Evolutionary conservation across 2,329 filamentous ascomycete genomes (phyloP), one percentile per base, ranked within the genome.

Genomic region (Colletotrichum agaves): DNA sequence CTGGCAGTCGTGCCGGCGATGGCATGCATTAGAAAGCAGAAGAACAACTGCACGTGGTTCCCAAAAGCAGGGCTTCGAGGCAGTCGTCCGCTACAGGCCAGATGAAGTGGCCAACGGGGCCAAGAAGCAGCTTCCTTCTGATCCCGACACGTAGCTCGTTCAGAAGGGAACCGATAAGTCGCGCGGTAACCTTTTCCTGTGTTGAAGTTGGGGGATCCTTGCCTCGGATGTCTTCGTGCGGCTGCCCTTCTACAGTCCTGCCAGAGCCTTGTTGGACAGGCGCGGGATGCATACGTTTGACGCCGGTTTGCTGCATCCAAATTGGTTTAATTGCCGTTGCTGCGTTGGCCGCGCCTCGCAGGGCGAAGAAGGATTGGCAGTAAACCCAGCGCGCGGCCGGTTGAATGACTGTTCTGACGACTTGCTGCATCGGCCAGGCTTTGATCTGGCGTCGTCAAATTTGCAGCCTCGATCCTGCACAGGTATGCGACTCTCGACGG

Each of bases 261-360:
- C 44, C 55, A 50, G 61, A 37, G 27, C 53, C 49, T 43, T 23
- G 41, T 55, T 47, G 60, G 53, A 68, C 65, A 60, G 13, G 37
- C 47, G 46, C 64, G 61, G 64, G 46, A 64, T 53, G 55, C 52
- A 61, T 43, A 55, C 53, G 55, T 60, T 55, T 65, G 65, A 65
- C 65, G 55, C 41, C 35, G 49, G 47, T 23, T 60, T 44, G 31
- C 19, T 60, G 55, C 53, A 60, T 55, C 55, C 17, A 31, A 33
- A 47, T 17, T 21, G 41, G 61, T 41, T 33, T 65, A 60, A 46
- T n/a, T 59, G 47, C 61, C 61, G 47, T 64, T 65, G 65, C 47
- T 68, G 61, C 31, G 65, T 49, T 68, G 65, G 61, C 65, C 37
- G 57, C 57, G 65, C 61, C 64, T 67, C 15, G 53, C 64, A 59